Conservation (phyloP, 1,284 basidiomycete species). For the Gomphus bonarii region DNA sequence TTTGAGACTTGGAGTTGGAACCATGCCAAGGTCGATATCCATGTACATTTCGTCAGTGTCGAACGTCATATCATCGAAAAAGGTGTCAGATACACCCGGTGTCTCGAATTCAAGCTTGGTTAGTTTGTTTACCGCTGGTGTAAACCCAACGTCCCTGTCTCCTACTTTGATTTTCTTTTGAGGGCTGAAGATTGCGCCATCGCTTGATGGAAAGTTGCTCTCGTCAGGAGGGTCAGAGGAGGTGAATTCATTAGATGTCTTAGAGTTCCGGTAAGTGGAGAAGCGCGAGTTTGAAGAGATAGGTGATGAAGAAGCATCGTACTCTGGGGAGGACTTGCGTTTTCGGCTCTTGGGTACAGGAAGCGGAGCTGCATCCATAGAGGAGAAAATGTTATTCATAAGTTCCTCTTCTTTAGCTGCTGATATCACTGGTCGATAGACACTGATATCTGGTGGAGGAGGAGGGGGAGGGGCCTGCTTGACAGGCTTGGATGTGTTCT, state of each 20-base stretch:
- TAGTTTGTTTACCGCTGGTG: conserved; percentile 45
- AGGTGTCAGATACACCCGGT: conserved; percentile 26
- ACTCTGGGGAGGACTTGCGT: conserved; percentile 59
- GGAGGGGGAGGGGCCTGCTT: conserved; percentile 37
- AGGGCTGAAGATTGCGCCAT: conserved; percentile 51
- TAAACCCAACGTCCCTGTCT: conserved; percentile 31
- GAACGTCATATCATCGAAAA: conserved; percentile 38
- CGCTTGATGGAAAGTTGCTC: conserved; percentile 36
- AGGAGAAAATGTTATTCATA: conserved; percentile 67
- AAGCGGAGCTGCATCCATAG: conserved; percentile 42
- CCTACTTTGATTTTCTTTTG: conserved; percentile 43
- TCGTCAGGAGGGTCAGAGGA: conserved; percentile 57
- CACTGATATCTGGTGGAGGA: conserved; percentile 54
- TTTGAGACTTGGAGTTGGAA: conserved; percentile 23
- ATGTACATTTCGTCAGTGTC: conserved; percentile 46
- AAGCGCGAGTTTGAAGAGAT: conserved; percentile 14
- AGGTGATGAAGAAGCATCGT: conserved; percentile 19
- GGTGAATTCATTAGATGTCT: conserved; percentile 24
- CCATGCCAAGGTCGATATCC: conserved; percentile 26
- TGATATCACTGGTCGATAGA: conserved; percentile 67
- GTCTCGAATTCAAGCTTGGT: conserved; percentile 42
- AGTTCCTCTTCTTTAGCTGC: conserved; percentile 79
- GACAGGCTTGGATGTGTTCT: conserved; percentile 22
- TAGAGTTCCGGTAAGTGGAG: conserved; percentile 17
- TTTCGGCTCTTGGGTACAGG: conserved; percentile 42